Percentiles rank a stretch among this genome's conserved stretches.
These are phyloP conservation scores for Hypomontagnella submonticulosa DNA, from an alignment of 495 filamentous ascomycete genomes.

Conservation along the genomic window DNA sequence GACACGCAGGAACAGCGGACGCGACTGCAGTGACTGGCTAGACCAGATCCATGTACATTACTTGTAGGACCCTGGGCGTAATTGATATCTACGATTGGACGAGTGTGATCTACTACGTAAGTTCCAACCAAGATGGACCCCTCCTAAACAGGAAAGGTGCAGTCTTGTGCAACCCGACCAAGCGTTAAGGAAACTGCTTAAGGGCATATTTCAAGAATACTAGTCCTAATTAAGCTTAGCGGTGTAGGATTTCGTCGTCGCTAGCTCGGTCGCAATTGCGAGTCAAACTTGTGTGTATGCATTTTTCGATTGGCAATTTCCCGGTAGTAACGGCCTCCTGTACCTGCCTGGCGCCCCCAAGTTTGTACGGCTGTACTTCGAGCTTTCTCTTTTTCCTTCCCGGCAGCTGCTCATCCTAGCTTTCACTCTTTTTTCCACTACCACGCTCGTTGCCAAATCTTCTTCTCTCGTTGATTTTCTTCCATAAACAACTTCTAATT, in stretches of 20 bases:
- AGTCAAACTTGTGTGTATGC: conserved; percentile 15
- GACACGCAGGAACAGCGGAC: not conserved
- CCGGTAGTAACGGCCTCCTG: conserved; percentile 26
- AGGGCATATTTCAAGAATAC: conserved; percentile 17
- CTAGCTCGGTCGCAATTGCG: conserved; percentile 23
- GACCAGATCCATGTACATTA: conserved; percentile 10
- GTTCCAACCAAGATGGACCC: conserved; percentile 19
- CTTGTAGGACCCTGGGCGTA: conserved; percentile 6
- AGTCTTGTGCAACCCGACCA: not conserved
- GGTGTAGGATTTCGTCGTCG: conserved; percentile 23
- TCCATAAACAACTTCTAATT: conserved; percentile 37
- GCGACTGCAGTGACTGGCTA: conserved; percentile 17
- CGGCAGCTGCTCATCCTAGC: conserved; percentile 16
- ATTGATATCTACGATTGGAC: conserved; percentile 25
- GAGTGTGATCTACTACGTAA: conserved; percentile 26
- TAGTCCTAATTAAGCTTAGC: conserved; percentile 21
- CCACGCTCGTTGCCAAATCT: conserved; percentile 29
- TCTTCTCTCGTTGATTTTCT: conserved; percentile 25
- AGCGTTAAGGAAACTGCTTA: conserved; percentile 9
- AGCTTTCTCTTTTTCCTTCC: conserved; percentile 29
- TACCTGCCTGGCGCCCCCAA: conserved; percentile 23
- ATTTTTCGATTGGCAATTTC: conserved; percentile 36
- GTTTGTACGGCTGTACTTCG: conserved; percentile 6
- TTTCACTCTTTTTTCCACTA: conserved; percentile 28
- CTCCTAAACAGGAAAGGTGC: conserved; percentile 19